These are phyloP conservation scores for Backusella sp. DNA, from an alignment of 192 early-diverging fungal genomes.

Conservation along the genomic window DNA sequence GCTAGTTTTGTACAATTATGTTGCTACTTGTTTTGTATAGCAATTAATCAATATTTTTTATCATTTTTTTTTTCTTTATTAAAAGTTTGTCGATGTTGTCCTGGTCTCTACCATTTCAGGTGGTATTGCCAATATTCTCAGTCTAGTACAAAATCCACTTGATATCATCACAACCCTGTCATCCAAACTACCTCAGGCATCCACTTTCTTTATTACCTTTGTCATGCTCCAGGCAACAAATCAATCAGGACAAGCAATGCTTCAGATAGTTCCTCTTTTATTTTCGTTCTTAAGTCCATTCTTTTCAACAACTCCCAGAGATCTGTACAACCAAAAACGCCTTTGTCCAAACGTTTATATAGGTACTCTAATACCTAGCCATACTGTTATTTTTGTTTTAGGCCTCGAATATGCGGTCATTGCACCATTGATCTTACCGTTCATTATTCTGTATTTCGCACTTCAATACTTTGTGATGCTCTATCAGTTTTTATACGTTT, in stretches of 20 bases:
- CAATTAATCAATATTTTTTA: background rate
- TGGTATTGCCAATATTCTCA: constrained; percentile 35
- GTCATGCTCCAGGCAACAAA: constrained; percentile 70
- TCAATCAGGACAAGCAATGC: constrained; percentile 61
- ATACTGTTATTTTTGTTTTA: constrained; percentile 62
- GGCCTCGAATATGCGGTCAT: constrained; percentile 77
- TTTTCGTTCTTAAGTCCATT: constrained; percentile 50
- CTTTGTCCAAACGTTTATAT: constrained; percentile 51
- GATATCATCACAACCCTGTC: constrained; percentile 51
- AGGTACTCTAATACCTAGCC: constrained; percentile 60
- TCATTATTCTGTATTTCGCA: constrained; percentile 72
- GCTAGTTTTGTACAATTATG: background rate
- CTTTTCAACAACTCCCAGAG: constrained; percentile 72
- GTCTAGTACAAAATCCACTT: constrained; percentile 50
- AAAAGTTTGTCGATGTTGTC: constrained; percentile 74
- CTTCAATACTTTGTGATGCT: constrained; percentile 73
- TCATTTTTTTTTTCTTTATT: too few species aligned
- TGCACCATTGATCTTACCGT: constrained; percentile 75
- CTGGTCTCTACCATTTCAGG: constrained; percentile 73
- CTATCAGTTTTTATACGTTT: constrained; percentile 83
- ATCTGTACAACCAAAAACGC: constrained; percentile 49
- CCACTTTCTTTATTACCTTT: constrained; percentile 85
- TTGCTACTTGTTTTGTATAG: too few species aligned
- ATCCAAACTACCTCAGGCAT: constrained; percentile 66
- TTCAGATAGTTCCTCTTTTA: constrained; percentile 67